phyloP scores from a whole-genome alignment of 345 rosid genomes.

The Acer yangbiense region DNA sequence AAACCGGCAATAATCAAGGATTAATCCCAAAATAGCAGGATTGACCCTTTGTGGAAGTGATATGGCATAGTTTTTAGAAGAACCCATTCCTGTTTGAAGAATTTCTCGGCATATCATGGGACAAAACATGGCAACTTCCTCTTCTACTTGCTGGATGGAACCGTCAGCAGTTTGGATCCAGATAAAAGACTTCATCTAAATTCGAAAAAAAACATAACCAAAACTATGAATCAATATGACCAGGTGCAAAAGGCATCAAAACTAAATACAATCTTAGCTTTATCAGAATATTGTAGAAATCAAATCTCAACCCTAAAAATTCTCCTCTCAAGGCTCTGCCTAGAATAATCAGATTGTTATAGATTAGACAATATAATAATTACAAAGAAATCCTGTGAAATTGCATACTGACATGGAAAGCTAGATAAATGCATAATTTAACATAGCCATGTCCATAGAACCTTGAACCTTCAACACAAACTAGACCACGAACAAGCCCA shows the following conservation, averaged over 20 bases:
- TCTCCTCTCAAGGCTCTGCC: background rate
- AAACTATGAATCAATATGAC: background rate
- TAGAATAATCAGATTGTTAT: background rate
- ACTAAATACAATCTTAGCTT: background rate
- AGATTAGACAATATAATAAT: background rate
- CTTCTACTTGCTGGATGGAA: constrained; percentile 73
- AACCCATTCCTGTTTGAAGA: constrained; percentile 58
- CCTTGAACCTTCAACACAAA: background rate
- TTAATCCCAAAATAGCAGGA: constrained; percentile 55
- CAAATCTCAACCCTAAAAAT: background rate
- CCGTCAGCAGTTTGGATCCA: constrained; percentile 79
- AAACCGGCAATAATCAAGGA: constrained; percentile 69
- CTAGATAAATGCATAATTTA: background rate
- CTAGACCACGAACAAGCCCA: background rate
- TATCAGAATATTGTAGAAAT: background rate
- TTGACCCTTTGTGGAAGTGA: constrained; percentile 65
- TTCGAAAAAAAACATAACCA: constrained; percentile 20
- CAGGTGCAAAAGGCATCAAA: background rate
- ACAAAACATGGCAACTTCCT: constrained; percentile 81
- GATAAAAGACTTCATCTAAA: constrained; percentile 64
- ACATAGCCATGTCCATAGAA: background rate
- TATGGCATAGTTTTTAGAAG: constrained; percentile 67
- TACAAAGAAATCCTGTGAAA: background rate
- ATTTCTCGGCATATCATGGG: constrained; percentile 68
- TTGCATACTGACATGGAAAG: background rate